Evolutionary conservation across 805 yeast genomes (phyloP).

Genomic region (Barnettozyma siamensis): DNA sequence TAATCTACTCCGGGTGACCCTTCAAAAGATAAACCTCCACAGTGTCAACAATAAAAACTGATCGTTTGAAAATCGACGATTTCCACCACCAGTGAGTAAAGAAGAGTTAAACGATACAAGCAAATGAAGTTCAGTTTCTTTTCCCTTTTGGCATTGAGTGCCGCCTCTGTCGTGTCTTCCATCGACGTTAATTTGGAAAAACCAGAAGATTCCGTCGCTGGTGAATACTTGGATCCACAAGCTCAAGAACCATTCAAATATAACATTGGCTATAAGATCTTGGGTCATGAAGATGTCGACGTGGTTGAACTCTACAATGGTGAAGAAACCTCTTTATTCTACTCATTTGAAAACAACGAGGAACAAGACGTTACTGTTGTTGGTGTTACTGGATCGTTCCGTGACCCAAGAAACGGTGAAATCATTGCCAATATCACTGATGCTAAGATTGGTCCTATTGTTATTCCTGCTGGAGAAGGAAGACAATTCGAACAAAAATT

Average conservation of each 20-base stretch:
- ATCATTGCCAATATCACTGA: conserved; percentile 57
- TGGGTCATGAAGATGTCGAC: conserved; percentile 21
- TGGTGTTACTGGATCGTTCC: conserved; percentile 66
- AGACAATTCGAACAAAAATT: conserved; percentile 52
- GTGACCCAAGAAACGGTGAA: conserved; percentile 48
- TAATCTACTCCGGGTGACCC: conserved; percentile 2
- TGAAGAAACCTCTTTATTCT: conserved; percentile 46
- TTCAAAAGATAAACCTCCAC: conserved; percentile 1
- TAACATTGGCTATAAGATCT: conserved; percentile 42
- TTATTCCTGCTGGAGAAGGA: conserved; percentile 43
- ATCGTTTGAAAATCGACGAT: neutral
- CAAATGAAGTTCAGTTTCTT: conserved; percentile 17
- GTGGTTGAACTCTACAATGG: conserved; percentile 42
- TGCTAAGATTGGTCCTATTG: conserved; percentile 55
- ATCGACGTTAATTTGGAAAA: conserved; percentile 14
- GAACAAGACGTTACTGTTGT: conserved; percentile 45
- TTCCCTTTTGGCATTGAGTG: conserved; percentile 13
- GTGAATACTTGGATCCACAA: conserved; percentile 18
- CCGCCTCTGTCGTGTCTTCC: conserved; percentile 11
- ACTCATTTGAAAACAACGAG: conserved; percentile 49
- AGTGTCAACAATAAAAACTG: no score
- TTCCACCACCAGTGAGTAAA: neutral
- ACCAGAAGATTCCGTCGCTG: conserved; percentile 12
- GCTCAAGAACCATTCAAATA: conserved; percentile 38
- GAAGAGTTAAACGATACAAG: neutral